Base-by-base conservation (phyloP, 2,329 filamentous ascomycete species). In the Alternaria novae-zelandiae region DNA sequence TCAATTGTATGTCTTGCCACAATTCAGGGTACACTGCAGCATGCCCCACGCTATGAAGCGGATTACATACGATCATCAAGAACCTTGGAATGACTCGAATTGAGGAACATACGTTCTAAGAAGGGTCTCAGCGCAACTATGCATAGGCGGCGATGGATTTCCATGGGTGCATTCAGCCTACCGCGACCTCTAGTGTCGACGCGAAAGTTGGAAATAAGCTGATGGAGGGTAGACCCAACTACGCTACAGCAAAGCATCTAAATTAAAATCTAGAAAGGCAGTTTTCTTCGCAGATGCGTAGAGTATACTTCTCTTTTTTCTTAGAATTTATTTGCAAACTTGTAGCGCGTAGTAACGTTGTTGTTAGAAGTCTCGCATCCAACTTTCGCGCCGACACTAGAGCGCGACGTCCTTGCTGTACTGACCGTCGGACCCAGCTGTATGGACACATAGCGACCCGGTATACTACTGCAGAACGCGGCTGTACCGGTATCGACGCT, bases 31-130 rank as follows among this genome's bases (percentile, higher is more conserved):
- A 70, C 74, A 73, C 74, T 71, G 70, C 72, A 78, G 71, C 68
- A 65, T 70, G 63, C 63, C 62, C 65, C 62, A 75, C 69, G 56
- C 64, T 68, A 54, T 71, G 30, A 67, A 71, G 68, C 70, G 57
- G 46, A 54, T 59, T 26, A 45, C n/a, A 41, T 41, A 41, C 15
- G 26, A 47, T 46, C 21, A 49, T 59, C 54, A 63, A 67, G 57
- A 41, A 41, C 36, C 36, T 41, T 41, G 36, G 63, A 68, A 59
- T 54, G 64, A 32, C 47, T 57, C 30, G 46, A 57, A 51, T 59
- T 61, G 11, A 57, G 21, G 71, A 76, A 75, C 74, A 72, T 56
- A 67, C 63, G 71, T 76, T 77, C 74, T 74, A 75, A 66, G 68
- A 46, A 57, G 62, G 47, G 70, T 59, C 59, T 66, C 56, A 60